Evolutionary conservation across 805 yeast species (phyloP), one percentile per base, ranked within the genome.

Genomic region (Ogataea ganodermae): DNA sequence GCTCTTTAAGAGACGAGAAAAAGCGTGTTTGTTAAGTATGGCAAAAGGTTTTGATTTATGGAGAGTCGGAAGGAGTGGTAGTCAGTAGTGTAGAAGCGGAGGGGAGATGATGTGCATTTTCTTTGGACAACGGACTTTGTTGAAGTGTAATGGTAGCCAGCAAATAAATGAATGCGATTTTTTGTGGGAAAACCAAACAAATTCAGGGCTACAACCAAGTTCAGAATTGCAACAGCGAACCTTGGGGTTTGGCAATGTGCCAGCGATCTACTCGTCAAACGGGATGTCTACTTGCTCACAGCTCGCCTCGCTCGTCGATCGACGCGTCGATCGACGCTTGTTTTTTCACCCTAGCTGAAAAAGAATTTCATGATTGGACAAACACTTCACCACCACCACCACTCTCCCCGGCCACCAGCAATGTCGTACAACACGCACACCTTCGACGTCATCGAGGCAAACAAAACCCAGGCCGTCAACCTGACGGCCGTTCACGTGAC

Each of bases 401-500:
- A 14, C 26, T 17, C 24, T n/a, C 38, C 18, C 30, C 28, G 7
- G 2, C 17, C 33, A 30, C 14, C 31, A n/a, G 16, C 13, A 3
- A 35, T 35, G 39, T 35, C 39, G 18, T 35, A 21, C 24, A 18
- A 3, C 30, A 4, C 40, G 28, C 20, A 6, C 7, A 9, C 18
- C 10, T 17, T 18, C 32, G 59, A 55, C 18, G 44, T 59, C 12
- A 26, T 60, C n/a, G 48, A 45, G 8, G 44, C 30, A 6, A 56
- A 52, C 47, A 43, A 45, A 27, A 46, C 59, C 16, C 53, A 50
- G 7, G 65, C 69, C 4, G 57, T 67, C 20, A 56, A 55, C 24
- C 50, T 68, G 32, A 58, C 62, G 13, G 54, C 61, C 24, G 62
- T 68, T 24, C 57, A 65, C 16, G 63, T 69, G 24, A 22, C 35